These are phyloP conservation scores for Thelephora ganbajun DNA, from an alignment of 768 basidiomycete genomes.

Conservation along the genomic window DNA sequence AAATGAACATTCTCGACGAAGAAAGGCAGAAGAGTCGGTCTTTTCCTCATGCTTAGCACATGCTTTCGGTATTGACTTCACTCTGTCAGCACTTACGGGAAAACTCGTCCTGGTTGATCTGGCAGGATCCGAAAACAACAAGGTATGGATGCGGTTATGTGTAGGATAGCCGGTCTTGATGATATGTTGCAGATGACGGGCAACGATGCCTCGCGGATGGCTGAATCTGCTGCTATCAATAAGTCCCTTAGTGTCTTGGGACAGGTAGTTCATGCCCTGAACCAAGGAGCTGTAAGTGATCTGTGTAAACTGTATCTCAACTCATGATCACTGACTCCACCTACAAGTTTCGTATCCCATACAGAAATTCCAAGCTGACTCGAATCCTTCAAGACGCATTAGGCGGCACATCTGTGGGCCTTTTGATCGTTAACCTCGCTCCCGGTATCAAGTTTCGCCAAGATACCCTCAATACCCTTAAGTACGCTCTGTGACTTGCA, in stretches of 20 bases:
- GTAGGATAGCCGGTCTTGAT: background rate
- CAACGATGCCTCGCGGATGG: conserved; percentile 77
- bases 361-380: conserved; percentile 82
- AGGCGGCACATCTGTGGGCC: conserved; percentile 64
- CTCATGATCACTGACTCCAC: background rate
- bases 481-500: conserved; percentile 29
- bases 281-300: conserved; percentile 43
- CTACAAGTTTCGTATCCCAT: conserved; percentile 48
- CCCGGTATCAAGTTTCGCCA: conserved; percentile 72
- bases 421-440: conserved; percentile 80
- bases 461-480: conserved; percentile 86
- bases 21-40: conserved; percentile 37
- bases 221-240: conserved; percentile 83
- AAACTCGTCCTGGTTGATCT: conserved; percentile 83
- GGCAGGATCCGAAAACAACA: conserved; percentile 88
- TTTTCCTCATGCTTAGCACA: background rate
- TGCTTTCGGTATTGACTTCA: background rate
- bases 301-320: background rate
- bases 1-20: conserved; percentile 45
- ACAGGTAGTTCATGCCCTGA: conserved; percentile 79
- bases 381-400: conserved; percentile 84
- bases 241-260: conserved; percentile 78
- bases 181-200: conserved; percentile 44
- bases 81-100: conserved; percentile 41
- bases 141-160: conserved; percentile 25